These are phyloP conservation scores for Sambucus nigra DNA, from an alignment of 129 eudicot genomes.

Conservation along the genomic window DNA sequence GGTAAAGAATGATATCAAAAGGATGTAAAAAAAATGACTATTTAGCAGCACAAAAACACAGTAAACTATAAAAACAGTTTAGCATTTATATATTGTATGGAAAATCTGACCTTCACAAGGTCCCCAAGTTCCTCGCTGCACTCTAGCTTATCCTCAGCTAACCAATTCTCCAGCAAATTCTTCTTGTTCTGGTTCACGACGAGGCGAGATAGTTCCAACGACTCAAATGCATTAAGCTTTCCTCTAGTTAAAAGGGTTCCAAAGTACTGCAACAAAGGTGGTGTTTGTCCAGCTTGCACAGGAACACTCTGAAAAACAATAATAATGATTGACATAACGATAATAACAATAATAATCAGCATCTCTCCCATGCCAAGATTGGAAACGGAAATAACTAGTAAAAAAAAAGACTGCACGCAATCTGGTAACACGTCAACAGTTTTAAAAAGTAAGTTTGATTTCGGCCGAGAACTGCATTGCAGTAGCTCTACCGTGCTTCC, in stretches of 20 bases:
- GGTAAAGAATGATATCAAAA: conserved; percentile 1
- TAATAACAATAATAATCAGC: background rate
- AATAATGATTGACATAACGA: background rate
- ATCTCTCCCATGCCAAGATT: background rate
- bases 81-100: background rate
- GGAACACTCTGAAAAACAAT: conserved; percentile 79
- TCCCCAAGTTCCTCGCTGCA: conserved; percentile 99
- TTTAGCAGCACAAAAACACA: background rate
- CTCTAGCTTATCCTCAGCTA: conserved; percentile 95
- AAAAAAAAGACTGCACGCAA: background rate
- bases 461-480: background rate
- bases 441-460: background rate
- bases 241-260: conserved; percentile 91
- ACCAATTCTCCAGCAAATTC: conserved; percentile 90
- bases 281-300: conserved; percentile 99
- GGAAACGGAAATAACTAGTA: background rate
- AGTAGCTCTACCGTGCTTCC: background rate
- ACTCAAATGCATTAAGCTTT: conserved; percentile 90
- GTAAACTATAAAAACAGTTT: background rate
- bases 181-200: conserved; percentile 97
- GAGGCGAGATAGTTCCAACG: conserved; percentile 91
- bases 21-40: background rate
- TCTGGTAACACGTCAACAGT: background rate
- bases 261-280: conserved; percentile 91
- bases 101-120: conserved; percentile 69